Percentiles rank a stretch among this genome's conserved stretches.
These are phyloP conservation scores for Fraxinus americana DNA, from an alignment of 257 asterid genomes.

Conservation along the genomic window DNA sequence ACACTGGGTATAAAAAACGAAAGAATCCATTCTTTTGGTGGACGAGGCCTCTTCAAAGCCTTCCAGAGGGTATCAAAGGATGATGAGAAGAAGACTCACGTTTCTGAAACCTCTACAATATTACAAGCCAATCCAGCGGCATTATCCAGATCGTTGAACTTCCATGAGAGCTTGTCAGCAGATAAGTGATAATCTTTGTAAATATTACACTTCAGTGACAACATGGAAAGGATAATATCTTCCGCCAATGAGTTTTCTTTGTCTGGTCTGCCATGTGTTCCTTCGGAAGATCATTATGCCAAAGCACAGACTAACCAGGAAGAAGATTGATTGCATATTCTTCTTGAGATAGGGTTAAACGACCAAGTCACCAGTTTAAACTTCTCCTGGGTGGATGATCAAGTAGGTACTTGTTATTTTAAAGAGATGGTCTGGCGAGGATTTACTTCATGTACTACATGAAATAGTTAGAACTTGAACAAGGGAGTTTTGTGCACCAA, in stretches of 20 bases:
- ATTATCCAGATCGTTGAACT: slow-evolving; percentile 68
- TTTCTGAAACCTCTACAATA: slow-evolving; percentile 49
- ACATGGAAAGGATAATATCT: background rate
- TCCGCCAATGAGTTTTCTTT: background rate
- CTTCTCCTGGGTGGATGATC: background rate
- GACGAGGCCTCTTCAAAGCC: slow-evolving; percentile 57
- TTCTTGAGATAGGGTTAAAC: slow-evolving; percentile 8
- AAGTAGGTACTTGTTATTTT: slow-evolving; percentile 5
- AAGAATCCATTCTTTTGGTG: slow-evolving; percentile 38
- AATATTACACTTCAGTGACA: background rate
- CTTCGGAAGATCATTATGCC: background rate
- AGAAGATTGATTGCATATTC: slow-evolving; percentile 15
- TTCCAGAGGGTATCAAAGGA: slow-evolving; percentile 48
- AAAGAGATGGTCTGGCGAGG: slow-evolving; percentile 10
- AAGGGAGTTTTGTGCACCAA: slow-evolving; percentile 12
- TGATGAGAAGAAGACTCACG: slow-evolving; percentile 35
- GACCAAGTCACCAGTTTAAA: background rate
- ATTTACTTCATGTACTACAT: slow-evolving; percentile 31
- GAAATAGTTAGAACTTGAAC: slow-evolving; percentile 15
- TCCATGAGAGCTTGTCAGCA: slow-evolving; percentile 57
- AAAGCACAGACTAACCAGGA: slow-evolving; percentile 3
- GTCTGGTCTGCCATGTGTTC: background rate
- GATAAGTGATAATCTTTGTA: slow-evolving; percentile 6
- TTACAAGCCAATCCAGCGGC: slow-evolving; percentile 93
- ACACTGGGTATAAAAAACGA: slow-evolving; percentile 65